Conservation (phyloP, 495 filamentous ascomycete species). For the Ascobolus immersus region DNA sequence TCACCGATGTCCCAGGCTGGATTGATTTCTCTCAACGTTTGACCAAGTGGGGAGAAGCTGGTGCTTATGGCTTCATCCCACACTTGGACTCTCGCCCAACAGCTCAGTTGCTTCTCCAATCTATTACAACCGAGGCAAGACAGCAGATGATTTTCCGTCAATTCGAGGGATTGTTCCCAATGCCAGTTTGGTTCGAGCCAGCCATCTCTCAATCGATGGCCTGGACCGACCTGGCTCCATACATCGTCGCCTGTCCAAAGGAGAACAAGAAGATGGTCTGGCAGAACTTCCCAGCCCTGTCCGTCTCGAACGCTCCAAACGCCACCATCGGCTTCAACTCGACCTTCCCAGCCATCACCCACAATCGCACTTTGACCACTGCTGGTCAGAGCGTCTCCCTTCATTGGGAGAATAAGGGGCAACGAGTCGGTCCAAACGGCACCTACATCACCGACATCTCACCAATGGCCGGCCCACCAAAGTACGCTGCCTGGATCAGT, state of each 20-base stretch:
- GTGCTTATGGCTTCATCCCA: constrained; percentile 61
- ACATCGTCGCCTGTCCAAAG: constrained; percentile 52
- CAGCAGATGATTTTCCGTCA: constrained; percentile 81
- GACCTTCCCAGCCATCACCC: constrained; percentile 33
- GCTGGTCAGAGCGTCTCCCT: constrained; percentile 48
- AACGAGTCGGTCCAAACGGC: constrained; percentile 52
- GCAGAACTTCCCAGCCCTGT: constrained; percentile 67
- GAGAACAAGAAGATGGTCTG: constrained; percentile 54
- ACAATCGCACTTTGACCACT: constrained; percentile 45
- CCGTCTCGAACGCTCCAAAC: constrained; percentile 56
- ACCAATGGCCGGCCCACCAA: constrained; percentile 28
- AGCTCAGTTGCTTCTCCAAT: constrained; percentile 44
- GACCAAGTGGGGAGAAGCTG: constrained; percentile 57
- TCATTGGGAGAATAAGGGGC: constrained; percentile 46
- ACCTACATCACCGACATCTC: constrained; percentile 41
- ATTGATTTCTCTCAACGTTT: constrained; percentile 72
- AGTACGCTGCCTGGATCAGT: constrained; percentile 51
- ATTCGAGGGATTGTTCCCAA: constrained; percentile 58
- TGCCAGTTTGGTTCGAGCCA: constrained; percentile 64
- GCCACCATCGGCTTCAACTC: constrained; percentile 32
- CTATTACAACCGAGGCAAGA: constrained; percentile 60
- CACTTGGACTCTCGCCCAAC: constrained; percentile 58
- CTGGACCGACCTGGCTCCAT: constrained; percentile 65
- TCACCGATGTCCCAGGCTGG: constrained; percentile 48
- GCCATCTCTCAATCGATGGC: constrained; percentile 69